Conservation (phyloP, 352 stramenopile genomes). For the Phytophthora gonapodyides region DNA sequence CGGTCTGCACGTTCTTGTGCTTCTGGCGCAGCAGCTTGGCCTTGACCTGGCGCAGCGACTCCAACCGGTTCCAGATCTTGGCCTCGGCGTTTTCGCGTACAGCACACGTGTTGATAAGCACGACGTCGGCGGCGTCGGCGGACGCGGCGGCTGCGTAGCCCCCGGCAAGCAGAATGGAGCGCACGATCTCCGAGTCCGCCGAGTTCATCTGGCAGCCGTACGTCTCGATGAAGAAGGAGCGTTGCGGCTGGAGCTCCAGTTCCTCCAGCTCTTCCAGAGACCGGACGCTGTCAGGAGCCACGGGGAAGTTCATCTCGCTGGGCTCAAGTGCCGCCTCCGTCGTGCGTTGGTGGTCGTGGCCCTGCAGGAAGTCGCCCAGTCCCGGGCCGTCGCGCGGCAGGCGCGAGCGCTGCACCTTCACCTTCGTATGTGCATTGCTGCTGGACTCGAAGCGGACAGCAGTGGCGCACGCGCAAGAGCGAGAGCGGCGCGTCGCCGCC, state of each 20-base stretch:
- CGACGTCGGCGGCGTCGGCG: conserved; percentile 90
- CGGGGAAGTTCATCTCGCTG: conserved; percentile 84
- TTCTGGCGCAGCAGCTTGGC: conserved; percentile 74
- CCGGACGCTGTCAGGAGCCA: conserved; percentile 35
- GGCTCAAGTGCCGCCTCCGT: conserved; percentile 36
- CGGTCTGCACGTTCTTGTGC: conserved; percentile 65
- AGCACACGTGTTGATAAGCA: conserved; percentile 99
- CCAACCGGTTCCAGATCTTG: conserved; percentile 92
- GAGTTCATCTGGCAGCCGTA: conserved; percentile 99
- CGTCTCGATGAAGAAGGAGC: conserved; percentile 91
- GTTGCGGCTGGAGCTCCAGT: conserved; percentile 36
- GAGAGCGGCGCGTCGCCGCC: background rate
- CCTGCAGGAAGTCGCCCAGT: conserved; percentile 76
- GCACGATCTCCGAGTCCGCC: conserved; percentile 98
- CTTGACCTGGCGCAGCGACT: conserved; percentile 78
- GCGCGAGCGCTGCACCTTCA: conserved; percentile 41
- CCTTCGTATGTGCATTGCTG: conserved; percentile 6
- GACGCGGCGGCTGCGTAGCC: conserved; percentile 63
- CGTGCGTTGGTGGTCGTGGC: conserved; percentile 35
- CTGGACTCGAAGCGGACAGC: conserved; percentile 38
- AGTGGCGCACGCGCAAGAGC: background rate
- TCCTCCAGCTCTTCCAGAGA: conserved; percentile 56
- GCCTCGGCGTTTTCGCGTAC: conserved; percentile 99
- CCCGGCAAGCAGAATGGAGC: conserved; percentile 89
- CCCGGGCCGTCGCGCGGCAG: conserved; percentile 51